These are phyloP conservation scores for Gossypium anomalum DNA, from an alignment of 345 rosid species.

Conservation along the genomic window DNA sequence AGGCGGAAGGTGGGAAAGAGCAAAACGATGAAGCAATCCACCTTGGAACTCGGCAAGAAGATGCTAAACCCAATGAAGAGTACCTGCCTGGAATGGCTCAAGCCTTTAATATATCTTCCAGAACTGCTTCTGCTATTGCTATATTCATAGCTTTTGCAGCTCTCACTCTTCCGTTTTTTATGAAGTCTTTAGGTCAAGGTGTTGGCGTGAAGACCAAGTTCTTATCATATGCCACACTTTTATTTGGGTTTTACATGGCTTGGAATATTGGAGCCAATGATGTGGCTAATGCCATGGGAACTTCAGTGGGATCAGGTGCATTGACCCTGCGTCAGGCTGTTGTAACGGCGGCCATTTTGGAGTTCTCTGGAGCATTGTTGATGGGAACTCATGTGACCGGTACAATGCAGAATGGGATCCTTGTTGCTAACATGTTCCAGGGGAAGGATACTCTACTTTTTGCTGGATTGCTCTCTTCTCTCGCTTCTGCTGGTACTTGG, in stretches of 20 bases:
- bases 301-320: slow-evolving; percentile 96
- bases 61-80: slow-evolving; percentile 20
- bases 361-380: slow-evolving; percentile 91
- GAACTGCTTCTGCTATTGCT: slow-evolving; percentile 61
- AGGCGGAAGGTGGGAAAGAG: slow-evolving; percentile 48
- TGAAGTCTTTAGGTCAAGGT: slow-evolving; percentile 69
- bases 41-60: slow-evolving; percentile 28
- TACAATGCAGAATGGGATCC: slow-evolving; percentile 98
- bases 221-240: slow-evolving; percentile 65
- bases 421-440: slow-evolving; percentile 78
- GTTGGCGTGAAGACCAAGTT: slow-evolving; percentile 55
- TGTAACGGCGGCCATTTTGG: slow-evolving; percentile 78
- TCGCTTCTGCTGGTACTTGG: slow-evolving; percentile 98
- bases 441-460: slow-evolving; percentile 83
- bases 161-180: slow-evolving; percentile 57
- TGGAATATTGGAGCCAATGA: slow-evolving; percentile 99
- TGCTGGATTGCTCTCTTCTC: slow-evolving; percentile 75
- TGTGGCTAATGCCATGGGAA: slow-evolving; percentile 99
- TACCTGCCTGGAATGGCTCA: slow-evolving; percentile 64
- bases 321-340: slow-evolving; percentile 77
- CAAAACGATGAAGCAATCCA: slow-evolving; percentile 32
- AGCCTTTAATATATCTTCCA: slow-evolving; percentile 73
- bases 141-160: slow-evolving; percentile 66
- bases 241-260: slow-evolving; percentile 96
- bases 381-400: slow-evolving; percentile 97